Evolutionary conservation across 495 filamentous ascomycete genomes (phyloP), one percentile per base, ranked within the genome.

Genomic region (Neohortaea acidophila): DNA sequence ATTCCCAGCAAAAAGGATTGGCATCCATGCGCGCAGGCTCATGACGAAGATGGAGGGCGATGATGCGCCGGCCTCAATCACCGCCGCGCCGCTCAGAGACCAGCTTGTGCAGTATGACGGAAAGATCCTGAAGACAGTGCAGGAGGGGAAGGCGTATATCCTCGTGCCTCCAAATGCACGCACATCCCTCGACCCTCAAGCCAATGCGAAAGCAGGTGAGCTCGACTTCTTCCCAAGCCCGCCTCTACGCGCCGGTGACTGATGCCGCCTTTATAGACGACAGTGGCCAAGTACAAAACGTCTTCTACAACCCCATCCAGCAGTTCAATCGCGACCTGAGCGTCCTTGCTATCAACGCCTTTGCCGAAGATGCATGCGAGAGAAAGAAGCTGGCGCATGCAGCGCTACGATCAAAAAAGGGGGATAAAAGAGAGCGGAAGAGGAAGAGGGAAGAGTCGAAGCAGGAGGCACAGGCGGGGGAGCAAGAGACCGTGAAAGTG

Each of bases 231-330:
- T n/a, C n/a, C n/a, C n/a, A n/a, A n/a, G n/a, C n/a, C n/a, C n/a
- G n/a, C n/a, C n/a, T n/a, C n/a, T n/a, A n/a, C n/a, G n/a, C n/a
- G n/a, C n/a, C n/a, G n/a, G n/a, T n/a, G n/a, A n/a, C n/a, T n/a
- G n/a, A n/a, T n/a, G n/a, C n/a, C n/a, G n/a, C n/a, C n/a, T n/a
- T n/a, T n/a, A 9, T 22, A 37, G 47, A 45, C 12, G 42, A 15
- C 27, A 22, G 25, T 15, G 7, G n/a, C 13, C n/a, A n/a, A 47
- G 51, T 25, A 17, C 84, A 93, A 54, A 70, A 76, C 21, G 91
- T 97, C 19, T 97, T 97, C 56, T 97, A 97, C 63, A 97, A 97
- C 47, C 87, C 89, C 0, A 92, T 97, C 28, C 91, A 96, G 54
- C 91, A 96, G 57, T 97, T 94, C 65, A 97, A 97, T 62, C 74